phyloP scores from a whole-genome alignment of 306 rosid genomes.

The Nissolia schottii region DNA sequence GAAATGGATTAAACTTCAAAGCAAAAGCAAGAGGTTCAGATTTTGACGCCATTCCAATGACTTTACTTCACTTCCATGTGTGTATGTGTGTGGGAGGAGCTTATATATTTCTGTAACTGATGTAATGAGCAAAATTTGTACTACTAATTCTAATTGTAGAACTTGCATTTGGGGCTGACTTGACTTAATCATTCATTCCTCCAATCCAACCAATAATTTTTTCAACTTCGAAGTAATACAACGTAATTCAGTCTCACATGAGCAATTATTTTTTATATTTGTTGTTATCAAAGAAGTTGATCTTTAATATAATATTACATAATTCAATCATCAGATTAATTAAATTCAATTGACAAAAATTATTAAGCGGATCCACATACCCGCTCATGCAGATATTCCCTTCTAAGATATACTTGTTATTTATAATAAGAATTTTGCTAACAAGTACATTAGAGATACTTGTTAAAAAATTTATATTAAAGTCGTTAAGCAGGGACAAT shows the following conservation, averaged over 20 bases:
- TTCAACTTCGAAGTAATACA: not conserved
- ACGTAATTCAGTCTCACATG: not conserved
- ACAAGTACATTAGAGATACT: too few species aligned
- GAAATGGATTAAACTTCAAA: not conserved
- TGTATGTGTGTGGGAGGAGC: not conserved
- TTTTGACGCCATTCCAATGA: not conserved
- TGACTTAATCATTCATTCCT: not conserved
- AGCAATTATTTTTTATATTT: not conserved
- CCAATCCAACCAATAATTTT: not conserved
- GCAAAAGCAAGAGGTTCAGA: not conserved
- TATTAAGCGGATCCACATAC: too few species aligned
- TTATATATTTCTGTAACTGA: not conserved
- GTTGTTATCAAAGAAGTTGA: too few species aligned
- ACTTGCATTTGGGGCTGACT: not conserved
- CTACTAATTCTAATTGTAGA: not conserved
- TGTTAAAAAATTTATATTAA: too few species aligned
- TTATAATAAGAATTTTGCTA: too few species aligned
- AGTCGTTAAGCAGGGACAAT: too few species aligned
- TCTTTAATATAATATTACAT: too few species aligned
- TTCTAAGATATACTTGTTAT: too few species aligned
- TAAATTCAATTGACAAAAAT: too few species aligned
- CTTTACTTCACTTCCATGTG: not conserved
- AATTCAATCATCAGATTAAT: too few species aligned
- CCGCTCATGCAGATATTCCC: too few species aligned
- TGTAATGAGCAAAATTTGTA: not conserved